These are phyloP conservation scores for Casaregolazyma suthepensis DNA, from an alignment of 1,139 yeast species.

Conservation along the genomic window DNA sequence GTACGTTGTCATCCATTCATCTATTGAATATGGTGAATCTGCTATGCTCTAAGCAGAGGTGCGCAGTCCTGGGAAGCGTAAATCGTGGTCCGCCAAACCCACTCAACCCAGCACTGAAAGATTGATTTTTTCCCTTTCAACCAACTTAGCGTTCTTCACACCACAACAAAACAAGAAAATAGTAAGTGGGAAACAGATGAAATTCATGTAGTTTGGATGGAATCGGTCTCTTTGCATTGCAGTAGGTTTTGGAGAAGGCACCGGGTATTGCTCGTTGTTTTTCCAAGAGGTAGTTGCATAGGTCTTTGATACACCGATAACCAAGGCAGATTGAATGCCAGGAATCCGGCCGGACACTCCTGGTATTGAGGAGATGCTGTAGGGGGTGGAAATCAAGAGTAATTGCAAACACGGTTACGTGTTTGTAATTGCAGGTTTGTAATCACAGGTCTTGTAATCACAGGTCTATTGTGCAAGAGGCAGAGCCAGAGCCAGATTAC, in stretches of 20 bases:
- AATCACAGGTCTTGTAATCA: too few relatives aligned
- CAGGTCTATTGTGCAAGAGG: neutral
- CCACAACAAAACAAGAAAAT: conserved; percentile 6
- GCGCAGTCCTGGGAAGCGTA: conserved; percentile 4
- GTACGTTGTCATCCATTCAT: conserved; percentile 2
- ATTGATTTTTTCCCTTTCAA: neutral
- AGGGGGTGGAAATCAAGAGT: neutral
- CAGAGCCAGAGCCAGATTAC: neutral
- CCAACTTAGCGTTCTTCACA: neutral
- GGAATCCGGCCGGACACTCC: conserved; percentile 7
- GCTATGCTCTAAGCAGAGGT: neutral
- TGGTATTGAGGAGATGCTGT: neutral
- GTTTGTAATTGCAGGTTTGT: too few relatives aligned
- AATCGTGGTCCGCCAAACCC: conserved; percentile 8
- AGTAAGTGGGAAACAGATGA: conserved; percentile 9
- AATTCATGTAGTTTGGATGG: conserved; percentile 3
- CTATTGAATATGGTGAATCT: neutral
- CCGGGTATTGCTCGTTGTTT: conserved; percentile 1
- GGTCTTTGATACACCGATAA: conserved; percentile 24
- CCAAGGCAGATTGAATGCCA: conserved; percentile 4
- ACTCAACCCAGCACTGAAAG: neutral
- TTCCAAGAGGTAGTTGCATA: conserved; percentile 12
- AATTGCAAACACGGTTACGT: too few relatives aligned
- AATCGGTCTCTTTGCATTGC: conserved; percentile 24
- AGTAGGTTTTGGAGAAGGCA: conserved; percentile 5